A percentile compares a stretch with the other conserved stretches of the same genome.
phyloP scores from a whole-genome alignment of 2,329 filamentous ascomycete species.

The Colletotrichum theobromicola region DNA sequence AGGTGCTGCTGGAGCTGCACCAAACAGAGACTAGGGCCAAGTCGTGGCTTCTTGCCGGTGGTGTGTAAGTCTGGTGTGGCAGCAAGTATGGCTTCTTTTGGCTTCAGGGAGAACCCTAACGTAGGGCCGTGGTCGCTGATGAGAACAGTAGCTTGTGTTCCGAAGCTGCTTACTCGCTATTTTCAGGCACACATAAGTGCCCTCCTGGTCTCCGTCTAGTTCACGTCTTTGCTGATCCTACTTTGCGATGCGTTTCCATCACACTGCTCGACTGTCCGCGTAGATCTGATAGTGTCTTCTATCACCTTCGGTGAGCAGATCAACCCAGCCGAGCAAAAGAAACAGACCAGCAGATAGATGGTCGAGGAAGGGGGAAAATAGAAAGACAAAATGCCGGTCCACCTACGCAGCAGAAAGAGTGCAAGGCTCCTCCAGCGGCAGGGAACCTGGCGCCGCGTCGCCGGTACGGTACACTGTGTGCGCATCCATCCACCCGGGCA shows the following conservation, averaged over 20 bases:
- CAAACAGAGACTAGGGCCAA: conserved; percentile 5
- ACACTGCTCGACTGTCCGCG: background rate
- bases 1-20: background rate
- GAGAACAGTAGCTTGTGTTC: background rate
- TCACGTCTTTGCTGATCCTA: background rate
- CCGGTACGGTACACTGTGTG: conserved; percentile 16
- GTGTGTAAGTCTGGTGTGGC: conserved; percentile 7
- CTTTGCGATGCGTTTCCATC: background rate
- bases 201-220: background rate
- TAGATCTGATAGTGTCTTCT: background rate
- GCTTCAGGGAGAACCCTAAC: conserved; percentile 1
- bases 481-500: background rate
- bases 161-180: background rate
- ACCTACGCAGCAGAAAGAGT: conserved; percentile 1
- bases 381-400: background rate
- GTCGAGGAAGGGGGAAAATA: background rate
- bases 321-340: background rate
- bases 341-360: background rate
- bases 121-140: background rate
- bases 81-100: background rate
- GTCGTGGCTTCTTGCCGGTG: conserved; percentile 5
- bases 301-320: background rate
- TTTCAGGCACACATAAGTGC: background rate
- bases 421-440: background rate
- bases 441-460: conserved; percentile 6